These are phyloP conservation scores for Saitozyma sp. DNA, from an alignment of 768 basidiomycete species.

Conservation along the genomic window DNA sequence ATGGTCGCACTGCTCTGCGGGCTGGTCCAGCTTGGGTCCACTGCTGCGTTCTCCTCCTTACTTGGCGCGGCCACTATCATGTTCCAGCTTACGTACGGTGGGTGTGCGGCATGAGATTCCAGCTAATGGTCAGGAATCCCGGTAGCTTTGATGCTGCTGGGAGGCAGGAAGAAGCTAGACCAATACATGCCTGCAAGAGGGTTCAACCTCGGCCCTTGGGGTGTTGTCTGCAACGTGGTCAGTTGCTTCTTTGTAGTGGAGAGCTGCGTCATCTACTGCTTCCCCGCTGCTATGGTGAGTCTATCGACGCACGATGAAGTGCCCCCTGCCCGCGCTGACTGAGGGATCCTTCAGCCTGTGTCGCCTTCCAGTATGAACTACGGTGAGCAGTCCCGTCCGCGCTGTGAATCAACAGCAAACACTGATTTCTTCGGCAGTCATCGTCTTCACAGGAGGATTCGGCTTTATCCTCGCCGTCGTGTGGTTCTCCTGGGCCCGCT, in stretches of 20 bases:
- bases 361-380: conserved; percentile 1
- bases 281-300: conserved; percentile 23
- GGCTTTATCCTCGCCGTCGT: too few species aligned
- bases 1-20: conserved; percentile 17
- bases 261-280: conserved; percentile 19
- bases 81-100: conserved; percentile 22
- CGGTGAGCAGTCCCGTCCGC: neutral
- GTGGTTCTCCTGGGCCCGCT: too few species aligned
- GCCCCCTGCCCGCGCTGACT: neutral
- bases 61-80: conserved; percentile 19
- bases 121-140: conserved; percentile 10
- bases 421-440: too few species aligned
- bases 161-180: conserved; percentile 17
- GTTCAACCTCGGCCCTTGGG: conserved; percentile 22
- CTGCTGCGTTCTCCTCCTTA: conserved; percentile 23
- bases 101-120: neutral
- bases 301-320: neutral
- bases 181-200: conserved; percentile 12
- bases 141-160: conserved; percentile 20
- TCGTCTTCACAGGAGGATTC: too few species aligned
- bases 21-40: conserved; percentile 21
- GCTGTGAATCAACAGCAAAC: too few species aligned
- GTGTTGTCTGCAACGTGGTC: conserved; percentile 20
- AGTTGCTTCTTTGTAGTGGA: conserved; percentile 22
- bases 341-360: neutral